A percentile compares a stretch with the other conserved stretches of the same genome.
Conservation (phyloP, 169 alveolate species). For the Cryptosporidium bovis region DNA sequence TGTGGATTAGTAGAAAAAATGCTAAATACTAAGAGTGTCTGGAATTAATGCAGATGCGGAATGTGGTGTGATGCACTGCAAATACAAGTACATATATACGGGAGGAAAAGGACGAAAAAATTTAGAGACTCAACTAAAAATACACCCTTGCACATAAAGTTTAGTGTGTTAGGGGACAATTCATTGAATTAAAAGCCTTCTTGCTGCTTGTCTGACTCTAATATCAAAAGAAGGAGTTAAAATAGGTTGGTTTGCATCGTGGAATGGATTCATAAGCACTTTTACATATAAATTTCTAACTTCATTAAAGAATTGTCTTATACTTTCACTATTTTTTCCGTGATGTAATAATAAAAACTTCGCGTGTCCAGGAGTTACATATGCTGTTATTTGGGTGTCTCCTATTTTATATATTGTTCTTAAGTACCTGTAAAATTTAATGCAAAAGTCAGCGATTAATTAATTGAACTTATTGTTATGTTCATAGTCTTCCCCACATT, state of each 20-base stretch:
- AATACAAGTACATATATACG: too few species aligned
- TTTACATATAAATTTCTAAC: conserved; percentile 67
- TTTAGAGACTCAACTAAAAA: not conserved
- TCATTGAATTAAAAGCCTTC: conserved; percentile 33
- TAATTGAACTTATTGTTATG: not conserved
- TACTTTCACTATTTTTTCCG: conserved; percentile 60
- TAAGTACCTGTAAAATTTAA: conserved; percentile 21
- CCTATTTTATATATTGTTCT: conserved; percentile 69
- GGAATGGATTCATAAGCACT: conserved; percentile 59
- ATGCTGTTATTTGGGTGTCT: conserved; percentile 64
- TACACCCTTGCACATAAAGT: too few species aligned
- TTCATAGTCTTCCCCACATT: too few species aligned
- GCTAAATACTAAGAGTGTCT: too few species aligned
- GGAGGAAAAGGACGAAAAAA: too few species aligned
- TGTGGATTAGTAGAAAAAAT: too few species aligned
- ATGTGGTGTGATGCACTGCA: too few species aligned
- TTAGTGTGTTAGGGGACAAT: not conserved
- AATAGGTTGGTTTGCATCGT: conserved; percentile 72
- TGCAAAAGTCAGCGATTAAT: not conserved
- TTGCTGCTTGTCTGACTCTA: conserved; percentile 74
- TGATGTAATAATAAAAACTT: conserved; percentile 55
- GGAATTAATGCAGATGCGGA: too few species aligned
- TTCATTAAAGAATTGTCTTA: conserved; percentile 59
- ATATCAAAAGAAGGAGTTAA: conserved; percentile 63
- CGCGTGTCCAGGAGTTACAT: conserved; percentile 70